A percentile compares a stretch with the other conserved stretches of the same genome.
phyloP scores from a whole-genome alignment of 2,329 filamentous ascomycete genomes.

The Botrytis tulipae region DNA sequence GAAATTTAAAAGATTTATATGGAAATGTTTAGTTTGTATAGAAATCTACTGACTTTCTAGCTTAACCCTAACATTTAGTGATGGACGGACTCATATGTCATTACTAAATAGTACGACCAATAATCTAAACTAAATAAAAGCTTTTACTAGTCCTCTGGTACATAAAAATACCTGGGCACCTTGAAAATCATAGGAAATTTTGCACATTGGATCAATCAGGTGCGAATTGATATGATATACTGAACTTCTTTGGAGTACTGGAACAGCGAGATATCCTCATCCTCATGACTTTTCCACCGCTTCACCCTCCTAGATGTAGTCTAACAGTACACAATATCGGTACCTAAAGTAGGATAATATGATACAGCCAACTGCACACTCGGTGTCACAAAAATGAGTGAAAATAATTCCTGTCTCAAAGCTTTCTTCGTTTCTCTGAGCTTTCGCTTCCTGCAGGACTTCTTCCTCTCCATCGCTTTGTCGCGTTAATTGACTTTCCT shows the following conservation, averaged over 20 bases:
- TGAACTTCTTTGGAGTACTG: fast-evolving
- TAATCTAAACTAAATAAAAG: not conserved
- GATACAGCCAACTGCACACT: not conserved
- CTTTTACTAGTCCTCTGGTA: not conserved
- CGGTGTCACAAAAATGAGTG: not conserved
- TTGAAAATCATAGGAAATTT: not conserved
- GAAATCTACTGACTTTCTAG: not conserved
- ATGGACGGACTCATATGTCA: not conserved
- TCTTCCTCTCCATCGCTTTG: not conserved
- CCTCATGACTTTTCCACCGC: no score
- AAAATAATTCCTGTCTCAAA: not conserved
- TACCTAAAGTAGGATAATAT: not conserved
- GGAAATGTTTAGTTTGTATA: not conserved
- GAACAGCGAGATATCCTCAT: not conserved
- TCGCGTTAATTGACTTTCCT: not conserved
- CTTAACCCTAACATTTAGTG: not conserved
- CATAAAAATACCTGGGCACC: not conserved
- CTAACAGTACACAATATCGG: not conserved
- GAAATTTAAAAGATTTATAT: not conserved
- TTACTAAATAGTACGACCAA: not conserved
- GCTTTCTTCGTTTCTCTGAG: not conserved
- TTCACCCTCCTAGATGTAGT: not conserved
- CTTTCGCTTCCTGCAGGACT: not conserved
- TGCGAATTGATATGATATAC: not conserved
- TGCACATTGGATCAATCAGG: not conserved